Conservation (phyloP, 257 asterid genomes). For the Jacaranda mimosifolia region DNA sequence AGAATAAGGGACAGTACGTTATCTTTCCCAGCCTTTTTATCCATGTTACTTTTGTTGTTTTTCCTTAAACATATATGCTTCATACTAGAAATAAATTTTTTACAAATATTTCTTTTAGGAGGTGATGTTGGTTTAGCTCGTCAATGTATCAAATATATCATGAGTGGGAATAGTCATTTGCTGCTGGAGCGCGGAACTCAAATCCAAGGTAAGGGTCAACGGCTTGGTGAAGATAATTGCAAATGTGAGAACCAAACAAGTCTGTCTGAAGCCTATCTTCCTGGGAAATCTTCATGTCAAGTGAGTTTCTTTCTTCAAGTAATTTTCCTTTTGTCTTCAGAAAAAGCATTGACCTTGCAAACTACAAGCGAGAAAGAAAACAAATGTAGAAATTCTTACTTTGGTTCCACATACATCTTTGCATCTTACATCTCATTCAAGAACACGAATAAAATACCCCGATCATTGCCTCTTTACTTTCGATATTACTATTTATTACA, state of each 20-base stretch:
- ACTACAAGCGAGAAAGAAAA: too few relatives aligned
- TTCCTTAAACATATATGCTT: neutral
- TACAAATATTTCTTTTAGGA: slow-evolving; percentile 28
- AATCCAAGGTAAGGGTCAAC: slow-evolving; percentile 24
- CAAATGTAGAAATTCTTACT: too few relatives aligned
- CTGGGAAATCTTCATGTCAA: slow-evolving; percentile 49
- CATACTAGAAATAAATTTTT: neutral
- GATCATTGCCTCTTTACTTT: neutral
- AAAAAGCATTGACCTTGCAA: too few relatives aligned
- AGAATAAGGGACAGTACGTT: slow-evolving; percentile 50
- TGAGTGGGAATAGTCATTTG: slow-evolving; percentile 24
- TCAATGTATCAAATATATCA: slow-evolving; percentile 34
- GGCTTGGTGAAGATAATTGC: neutral
- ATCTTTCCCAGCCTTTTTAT: slow-evolving; percentile 1
- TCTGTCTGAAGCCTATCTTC: slow-evolving; percentile 34
- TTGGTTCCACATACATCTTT: too few relatives aligned
- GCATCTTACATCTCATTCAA: too few relatives aligned
- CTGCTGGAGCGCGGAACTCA: slow-evolving; percentile 25
- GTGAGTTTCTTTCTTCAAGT: slow-evolving; percentile 41
- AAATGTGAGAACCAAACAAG: slow-evolving; percentile 9
- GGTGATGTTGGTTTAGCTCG: slow-evolving; percentile 50
- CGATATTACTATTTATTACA: neutral
- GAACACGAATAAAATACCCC: too few relatives aligned
- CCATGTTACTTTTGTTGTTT: neutral
- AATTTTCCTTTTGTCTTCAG: neutral